Evolutionary conservation across 441 rosid genomes (phyloP), one percentile per base, ranked within the genome.

Genomic region (Monsonia emarginata): DNA sequence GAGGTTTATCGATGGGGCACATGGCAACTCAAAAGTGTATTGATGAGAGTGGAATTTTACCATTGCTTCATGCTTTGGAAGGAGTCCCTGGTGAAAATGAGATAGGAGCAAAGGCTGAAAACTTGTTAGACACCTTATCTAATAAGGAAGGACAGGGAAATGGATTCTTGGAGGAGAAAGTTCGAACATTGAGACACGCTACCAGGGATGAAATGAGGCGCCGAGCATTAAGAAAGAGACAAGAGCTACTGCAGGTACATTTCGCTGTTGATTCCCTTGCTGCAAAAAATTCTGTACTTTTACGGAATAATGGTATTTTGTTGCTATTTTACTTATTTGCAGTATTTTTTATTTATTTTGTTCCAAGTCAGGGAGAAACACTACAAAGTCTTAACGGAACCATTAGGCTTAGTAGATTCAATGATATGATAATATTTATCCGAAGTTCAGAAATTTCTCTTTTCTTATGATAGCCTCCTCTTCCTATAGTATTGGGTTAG

Each of bases 1-100:
- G 90, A 77, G 98, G 99, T 72, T 80, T 96, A 81, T 90, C 98
- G 24, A 96, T 87, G 86, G 99, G 99, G 71, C 98, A 93, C 84
- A 75, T 88, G 72, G 83, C 97, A 46, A 91, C 98, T 14, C 99
- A 93, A 72, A 82, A 61, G 38, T 86, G 96, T 75, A 88, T 96
- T 74, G 94, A 93, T 68, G 90, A 88, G 74, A 91, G 91, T 66
- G 98, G 87, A 56, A 83, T 93, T 71, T 75, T 96, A 71, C 88
- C 90, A n/a, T 75, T 96, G 79, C 99, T 96, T 65, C 99, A 96
- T 82, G 88, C 92, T 73, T 70, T 96, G 62, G 99, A 96, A 87
- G 93, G 99, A 72, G 98, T 91, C 24, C 0, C 97, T 25, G 99
- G 91, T 72, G 99, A 93, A 82, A 93, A 89, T 75, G 98, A 93